A percentile compares a stretch with the other conserved stretches of the same genome.
Evolutionary conservation across 177 flowering plant species (phyloP).

Genomic region (Vitis hybrid): DNA sequence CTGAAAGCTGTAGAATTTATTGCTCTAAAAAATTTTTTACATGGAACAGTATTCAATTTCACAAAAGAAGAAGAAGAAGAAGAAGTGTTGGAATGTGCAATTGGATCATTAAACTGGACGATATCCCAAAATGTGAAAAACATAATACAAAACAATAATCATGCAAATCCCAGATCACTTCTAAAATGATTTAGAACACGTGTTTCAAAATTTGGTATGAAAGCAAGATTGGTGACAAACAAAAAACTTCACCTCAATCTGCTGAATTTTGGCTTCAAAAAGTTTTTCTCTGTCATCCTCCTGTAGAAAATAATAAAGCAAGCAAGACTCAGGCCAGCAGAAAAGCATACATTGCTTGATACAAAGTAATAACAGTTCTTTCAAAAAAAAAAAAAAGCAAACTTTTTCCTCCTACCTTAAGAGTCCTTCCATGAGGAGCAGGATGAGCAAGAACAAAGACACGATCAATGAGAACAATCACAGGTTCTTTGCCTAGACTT

Average conservation of each 20-base stretch:
- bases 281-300: constrained; percentile 84
- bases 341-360: background rate
- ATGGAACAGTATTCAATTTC: too few species aligned
- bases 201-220: background rate
- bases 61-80: too few species aligned
- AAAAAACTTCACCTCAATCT: constrained; percentile 74
- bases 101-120: background rate
- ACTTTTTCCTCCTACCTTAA: constrained; percentile 42
- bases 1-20: too few species aligned
- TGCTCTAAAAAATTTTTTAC: too few species aligned
- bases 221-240: background rate
- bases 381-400: background rate
- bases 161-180: constrained; percentile 3
- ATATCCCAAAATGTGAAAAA: background rate
- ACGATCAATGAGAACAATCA: constrained; percentile 91
- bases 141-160: background rate
- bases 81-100: background rate
- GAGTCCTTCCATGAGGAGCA: constrained; percentile 66
- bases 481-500: constrained; percentile 98
- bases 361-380: background rate
- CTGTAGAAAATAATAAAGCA: constrained; percentile 31
- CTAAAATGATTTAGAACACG: background rate
- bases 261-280: constrained; percentile 87
- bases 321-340: background rate
- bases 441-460: constrained; percentile 93